These are phyloP conservation scores for Glarea lozoyensis DNA, from an alignment of 495 filamentous ascomycete genomes.

Conservation along the genomic window DNA sequence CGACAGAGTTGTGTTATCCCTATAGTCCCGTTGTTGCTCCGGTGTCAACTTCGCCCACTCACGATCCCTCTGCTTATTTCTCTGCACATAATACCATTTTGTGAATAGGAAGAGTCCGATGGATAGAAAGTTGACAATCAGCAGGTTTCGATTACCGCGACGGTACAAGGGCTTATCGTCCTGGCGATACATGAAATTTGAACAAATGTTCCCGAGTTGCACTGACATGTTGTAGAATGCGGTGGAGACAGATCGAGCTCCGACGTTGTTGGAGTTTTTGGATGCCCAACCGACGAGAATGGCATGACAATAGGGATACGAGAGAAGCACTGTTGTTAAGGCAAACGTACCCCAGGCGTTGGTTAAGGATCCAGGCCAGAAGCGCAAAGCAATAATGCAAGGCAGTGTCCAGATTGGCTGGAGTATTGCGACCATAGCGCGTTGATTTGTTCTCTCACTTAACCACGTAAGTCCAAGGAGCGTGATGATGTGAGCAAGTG, in stretches of 20 bases:
- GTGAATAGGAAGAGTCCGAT: constrained; percentile 25
- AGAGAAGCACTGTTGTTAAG: constrained; percentile 43
- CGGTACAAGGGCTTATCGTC: constrained; percentile 53
- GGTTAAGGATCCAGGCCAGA: constrained; percentile 25
- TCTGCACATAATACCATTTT: constrained; percentile 35
- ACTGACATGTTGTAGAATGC: constrained; percentile 59
- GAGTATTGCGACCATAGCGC: constrained; percentile 36
- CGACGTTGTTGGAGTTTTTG: constrained; percentile 40
- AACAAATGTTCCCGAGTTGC: constrained; percentile 47
- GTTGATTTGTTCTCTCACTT: constrained; percentile 32
- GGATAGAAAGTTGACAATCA: constrained; percentile 19
- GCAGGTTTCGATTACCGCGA: constrained; percentile 30
- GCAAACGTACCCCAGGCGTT: constrained; percentile 45
- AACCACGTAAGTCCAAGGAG: not conserved
- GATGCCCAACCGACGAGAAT: constrained; percentile 43
- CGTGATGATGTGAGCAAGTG: constrained; percentile 28
- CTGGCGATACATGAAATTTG: constrained; percentile 47
- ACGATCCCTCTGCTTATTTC: constrained; percentile 30
- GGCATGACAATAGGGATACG: constrained; percentile 31
- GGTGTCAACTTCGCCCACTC: constrained; percentile 26
- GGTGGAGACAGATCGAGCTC: constrained; percentile 2
- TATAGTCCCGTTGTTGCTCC: no score
- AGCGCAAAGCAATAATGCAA: constrained; percentile 38
- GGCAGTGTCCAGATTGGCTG: constrained; percentile 41
- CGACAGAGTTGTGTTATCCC: no score